These are phyloP conservation scores for Bondarzewia mesenterica DNA, from an alignment of 1,284 basidiomycete species.

Conservation along the genomic window DNA sequence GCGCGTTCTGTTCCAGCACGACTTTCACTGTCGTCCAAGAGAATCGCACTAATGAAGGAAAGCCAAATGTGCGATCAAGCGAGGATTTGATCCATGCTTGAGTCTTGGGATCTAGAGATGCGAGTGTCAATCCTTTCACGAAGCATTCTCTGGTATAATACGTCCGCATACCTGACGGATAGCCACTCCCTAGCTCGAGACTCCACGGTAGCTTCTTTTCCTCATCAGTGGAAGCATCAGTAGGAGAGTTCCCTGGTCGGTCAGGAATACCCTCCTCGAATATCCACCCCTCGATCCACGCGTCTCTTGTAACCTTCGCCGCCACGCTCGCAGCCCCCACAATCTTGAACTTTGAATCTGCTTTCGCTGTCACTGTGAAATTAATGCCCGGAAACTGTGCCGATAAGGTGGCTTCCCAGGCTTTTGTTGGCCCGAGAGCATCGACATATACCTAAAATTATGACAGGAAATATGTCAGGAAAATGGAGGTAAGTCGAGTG, in stretches of 20 bases:
- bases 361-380: conserved; percentile 90
- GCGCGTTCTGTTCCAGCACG: conserved; percentile 73
- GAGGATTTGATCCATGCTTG: conserved; percentile 77
- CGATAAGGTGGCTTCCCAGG: conserved; percentile 79
- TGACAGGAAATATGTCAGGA: neutral
- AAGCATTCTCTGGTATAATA: neutral
- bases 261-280: conserved; percentile 48
- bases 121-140: conserved; percentile 10
- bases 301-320: conserved; percentile 93
- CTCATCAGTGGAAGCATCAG: conserved; percentile 2
- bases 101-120: conserved; percentile 81
- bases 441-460: conserved; percentile 92
- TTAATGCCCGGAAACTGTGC: conserved; percentile 73
- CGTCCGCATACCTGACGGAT: conserved; percentile 67
- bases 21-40: conserved; percentile 95
- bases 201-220: conserved; percentile 26
- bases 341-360: conserved; percentile 93
- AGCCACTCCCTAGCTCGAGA: conserved; percentile 65
- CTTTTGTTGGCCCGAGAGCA: conserved; percentile 83
- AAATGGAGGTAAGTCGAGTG: neutral
- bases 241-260: neutral
- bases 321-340: conserved; percentile 96
- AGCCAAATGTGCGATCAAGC: conserved; percentile 89
- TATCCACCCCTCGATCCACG: conserved; percentile 82
- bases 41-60: conserved; percentile 86